Conservation (phyloP, 257 asterid genomes). For the Salvia miltiorrhiza region DNA sequence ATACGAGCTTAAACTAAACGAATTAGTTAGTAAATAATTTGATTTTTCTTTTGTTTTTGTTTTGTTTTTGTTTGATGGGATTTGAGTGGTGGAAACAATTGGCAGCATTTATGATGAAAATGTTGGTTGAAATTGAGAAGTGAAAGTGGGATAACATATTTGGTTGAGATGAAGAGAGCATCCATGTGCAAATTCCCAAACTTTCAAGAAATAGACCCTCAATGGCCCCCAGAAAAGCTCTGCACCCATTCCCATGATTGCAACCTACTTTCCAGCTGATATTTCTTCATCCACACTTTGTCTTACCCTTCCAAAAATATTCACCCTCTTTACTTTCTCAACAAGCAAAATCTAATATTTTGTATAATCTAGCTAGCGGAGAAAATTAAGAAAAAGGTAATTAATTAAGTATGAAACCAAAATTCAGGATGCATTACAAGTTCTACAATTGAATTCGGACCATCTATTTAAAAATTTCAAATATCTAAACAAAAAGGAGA, state of each 20-base stretch:
- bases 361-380: too few relatives aligned
- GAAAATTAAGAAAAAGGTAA: too few relatives aligned
- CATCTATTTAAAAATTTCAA: slow-evolving; percentile 37
- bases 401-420: slow-evolving; percentile 14
- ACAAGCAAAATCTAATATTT: slow-evolving; percentile 34
- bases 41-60: background rate
- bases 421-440: slow-evolving; percentile 34
- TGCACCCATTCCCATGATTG: slow-evolving; percentile 53
- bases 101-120: slow-evolving; percentile 23
- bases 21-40: too few relatives aligned
- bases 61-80: background rate
- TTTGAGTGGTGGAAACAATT: background rate
- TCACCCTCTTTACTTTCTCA: slow-evolving; percentile 46
- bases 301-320: slow-evolving; percentile 26
- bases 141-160: slow-evolving; percentile 18
- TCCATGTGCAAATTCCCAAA: slow-evolving; percentile 44
- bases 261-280: slow-evolving; percentile 46
- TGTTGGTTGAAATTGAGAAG: slow-evolving; percentile 4
- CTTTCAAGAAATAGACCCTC: slow-evolving; percentile 35
- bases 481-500: slow-evolving; percentile 18
- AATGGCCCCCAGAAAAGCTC: slow-evolving; percentile 24
- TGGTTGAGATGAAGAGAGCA: slow-evolving; percentile 18
- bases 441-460: slow-evolving; percentile 42
- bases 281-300: slow-evolving; percentile 29
- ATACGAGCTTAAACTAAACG: too few relatives aligned